Percentiles rank a stretch among this genome's conserved stretches.
These are phyloP conservation scores for Neocatenulostroma microsporum DNA, from an alignment of 2,329 filamentous ascomycete species.

Conservation along the genomic window DNA sequence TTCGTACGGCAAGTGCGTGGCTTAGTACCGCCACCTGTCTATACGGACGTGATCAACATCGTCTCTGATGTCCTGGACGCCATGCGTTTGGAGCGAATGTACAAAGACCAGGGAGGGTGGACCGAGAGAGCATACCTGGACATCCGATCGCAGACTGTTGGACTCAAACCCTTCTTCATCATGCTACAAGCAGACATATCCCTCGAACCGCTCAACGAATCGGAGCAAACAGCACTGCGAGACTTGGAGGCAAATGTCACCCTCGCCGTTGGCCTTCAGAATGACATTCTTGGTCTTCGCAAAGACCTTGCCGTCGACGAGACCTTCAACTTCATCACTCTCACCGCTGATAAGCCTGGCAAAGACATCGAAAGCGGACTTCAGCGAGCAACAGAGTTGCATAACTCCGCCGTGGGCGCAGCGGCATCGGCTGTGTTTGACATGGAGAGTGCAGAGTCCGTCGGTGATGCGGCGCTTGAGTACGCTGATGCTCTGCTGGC, in stretches of 20 bases:
- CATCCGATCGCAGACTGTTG: neutral
- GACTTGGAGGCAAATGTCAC: constrained; percentile 4
- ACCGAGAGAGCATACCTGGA: neutral
- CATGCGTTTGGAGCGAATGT: neutral
- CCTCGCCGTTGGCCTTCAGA: constrained; percentile 10
- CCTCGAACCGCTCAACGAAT: neutral
- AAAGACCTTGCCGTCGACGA: constrained; percentile 7
- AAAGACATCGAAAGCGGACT: neutral
- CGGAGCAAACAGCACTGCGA: neutral
- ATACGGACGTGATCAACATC: neutral
- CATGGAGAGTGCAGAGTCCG: neutral
- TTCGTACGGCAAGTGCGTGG: constrained; percentile 4
- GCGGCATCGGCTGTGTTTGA: neutral
- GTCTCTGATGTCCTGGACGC: constrained; percentile 2
- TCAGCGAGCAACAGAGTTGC: neutral
- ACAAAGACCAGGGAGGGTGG: neutral
- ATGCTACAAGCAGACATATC: constrained; percentile 1
- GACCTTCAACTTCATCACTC: constrained; percentile 7
- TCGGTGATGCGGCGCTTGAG: neutral
- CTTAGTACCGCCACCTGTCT: neutral
- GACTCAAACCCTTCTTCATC: constrained; percentile 4
- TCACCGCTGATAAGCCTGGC: neutral
- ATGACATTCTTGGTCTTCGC: constrained; percentile 11
- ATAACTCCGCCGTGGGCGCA: no score
- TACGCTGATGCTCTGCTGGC: neutral